Conservation (phyloP, 257 asterid species). For the Nicotiana tomentosiformis region DNA sequence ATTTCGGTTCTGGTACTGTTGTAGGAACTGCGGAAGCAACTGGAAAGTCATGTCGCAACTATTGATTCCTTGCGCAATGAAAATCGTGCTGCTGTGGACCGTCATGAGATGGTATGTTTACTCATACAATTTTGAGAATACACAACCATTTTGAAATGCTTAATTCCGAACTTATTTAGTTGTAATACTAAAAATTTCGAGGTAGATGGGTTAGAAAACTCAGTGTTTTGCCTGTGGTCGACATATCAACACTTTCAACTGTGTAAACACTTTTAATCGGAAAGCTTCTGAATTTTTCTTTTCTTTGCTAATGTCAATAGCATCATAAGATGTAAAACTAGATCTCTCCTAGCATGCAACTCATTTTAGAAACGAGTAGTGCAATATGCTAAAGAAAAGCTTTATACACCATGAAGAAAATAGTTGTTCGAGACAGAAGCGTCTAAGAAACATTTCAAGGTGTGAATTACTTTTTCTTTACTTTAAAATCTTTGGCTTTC, state of each 20-base stretch:
- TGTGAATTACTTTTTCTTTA: background rate
- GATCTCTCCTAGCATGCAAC: background rate
- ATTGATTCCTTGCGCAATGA: constrained; percentile 61
- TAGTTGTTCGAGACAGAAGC: background rate
- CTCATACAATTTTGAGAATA: constrained; percentile 3
- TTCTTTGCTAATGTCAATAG: background rate
- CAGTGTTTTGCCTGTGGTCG: background rate
- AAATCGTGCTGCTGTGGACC: constrained; percentile 53
- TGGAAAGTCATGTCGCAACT: constrained; percentile 70
- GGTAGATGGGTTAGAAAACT: background rate
- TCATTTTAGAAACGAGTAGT: background rate
- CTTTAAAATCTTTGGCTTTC: background rate
- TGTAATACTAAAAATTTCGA: background rate
- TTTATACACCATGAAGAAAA: background rate
- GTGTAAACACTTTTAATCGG: background rate
- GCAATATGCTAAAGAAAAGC: background rate
- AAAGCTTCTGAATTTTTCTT: background rate
- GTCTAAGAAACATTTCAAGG: background rate
- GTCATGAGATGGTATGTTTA: constrained; percentile 65
- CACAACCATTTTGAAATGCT: background rate
- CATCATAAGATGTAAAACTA: background rate
- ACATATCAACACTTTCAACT: background rate
- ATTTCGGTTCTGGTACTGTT: constrained; percentile 14
- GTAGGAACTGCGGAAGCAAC: constrained; percentile 87
- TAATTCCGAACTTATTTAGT: no score